These are phyloP conservation scores for Sporisorium graminicola DNA, from an alignment of 1,284 basidiomycete species.

Conservation along the genomic window DNA sequence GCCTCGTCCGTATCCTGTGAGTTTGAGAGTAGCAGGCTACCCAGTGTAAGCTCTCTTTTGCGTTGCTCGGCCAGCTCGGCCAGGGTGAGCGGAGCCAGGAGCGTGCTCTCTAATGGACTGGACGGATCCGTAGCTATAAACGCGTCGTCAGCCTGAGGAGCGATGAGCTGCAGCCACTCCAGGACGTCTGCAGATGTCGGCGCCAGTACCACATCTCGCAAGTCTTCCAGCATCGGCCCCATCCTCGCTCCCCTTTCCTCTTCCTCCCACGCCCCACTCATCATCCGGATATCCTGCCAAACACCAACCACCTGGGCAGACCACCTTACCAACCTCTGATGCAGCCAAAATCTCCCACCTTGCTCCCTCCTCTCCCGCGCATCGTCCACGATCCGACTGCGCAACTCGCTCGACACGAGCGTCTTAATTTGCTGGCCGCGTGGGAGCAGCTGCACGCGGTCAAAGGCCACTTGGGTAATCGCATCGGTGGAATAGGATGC, in stretches of 20 bases:
- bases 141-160: neutral
- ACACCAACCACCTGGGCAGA: neutral
- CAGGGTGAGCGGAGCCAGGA: conserved; percentile 1
- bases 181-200: conserved; percentile 17
- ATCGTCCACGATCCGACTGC: neutral
- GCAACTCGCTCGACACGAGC: conserved; percentile 25
- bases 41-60: neutral
- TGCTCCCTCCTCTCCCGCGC: conserved; percentile 6
- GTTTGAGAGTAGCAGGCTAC: neutral
- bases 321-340: conserved; percentile 33
- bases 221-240: conserved; percentile 9
- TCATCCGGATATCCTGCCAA: conserved; percentile 4
- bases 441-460: conserved; percentile 6
- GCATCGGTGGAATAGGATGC: conserved; percentile 33
- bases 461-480: conserved; percentile 18
- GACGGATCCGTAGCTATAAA: no score
- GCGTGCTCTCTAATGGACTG: neutral
- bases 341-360: neutral
- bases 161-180: conserved; percentile 31
- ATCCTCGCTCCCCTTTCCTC: neutral
- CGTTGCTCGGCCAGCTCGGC: conserved; percentile 6
- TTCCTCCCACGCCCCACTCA: neutral
- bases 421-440: conserved; percentile 37
- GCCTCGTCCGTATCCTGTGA: neutral
- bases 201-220: neutral